Conservation (phyloP, 1,139 yeast genomes). For the Lodderomyces pseudojiufengensis region DNA sequence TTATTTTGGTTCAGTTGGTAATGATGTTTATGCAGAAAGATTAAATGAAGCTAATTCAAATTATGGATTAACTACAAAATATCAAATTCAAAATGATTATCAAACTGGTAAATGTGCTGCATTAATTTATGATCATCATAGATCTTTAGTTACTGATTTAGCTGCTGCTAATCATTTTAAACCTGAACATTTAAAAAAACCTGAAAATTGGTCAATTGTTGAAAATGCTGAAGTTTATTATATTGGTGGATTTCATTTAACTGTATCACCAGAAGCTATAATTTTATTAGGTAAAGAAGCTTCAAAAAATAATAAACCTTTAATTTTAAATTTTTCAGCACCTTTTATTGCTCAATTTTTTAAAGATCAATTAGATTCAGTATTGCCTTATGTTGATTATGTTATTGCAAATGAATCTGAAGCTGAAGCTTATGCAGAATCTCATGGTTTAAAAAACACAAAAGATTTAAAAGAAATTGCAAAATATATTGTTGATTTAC, state of each 20-base stretch:
- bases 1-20: slow-evolving; percentile 95
- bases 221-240: slow-evolving; percentile 79
- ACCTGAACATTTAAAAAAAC: slow-evolving; percentile 78
- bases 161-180: slow-evolving; percentile 98
- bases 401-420: slow-evolving; percentile 96
- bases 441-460: slow-evolving; percentile 57
- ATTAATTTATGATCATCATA: slow-evolving; percentile 77
- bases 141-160: slow-evolving; percentile 92
- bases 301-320: slow-evolving; percentile 77
- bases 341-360: slow-evolving; percentile 96
- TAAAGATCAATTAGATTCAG: slow-evolving; percentile 82
- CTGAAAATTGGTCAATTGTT: slow-evolving; percentile 87
- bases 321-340: slow-evolving; percentile 86
- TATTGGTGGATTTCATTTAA: slow-evolving; percentile 97
- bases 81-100: slow-evolving; percentile 69
- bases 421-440: slow-evolving; percentile 90
- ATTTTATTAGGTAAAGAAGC: slow-evolving; percentile 87
- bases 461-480: slow-evolving; percentile 73
- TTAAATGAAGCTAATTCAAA: slow-evolving; percentile 76
- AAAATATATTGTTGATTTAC: slow-evolving; percentile 70
- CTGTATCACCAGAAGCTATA: slow-evolving; percentile 96
- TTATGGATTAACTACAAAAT: slow-evolving; percentile 85
- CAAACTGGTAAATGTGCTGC: slow-evolving; percentile 99
- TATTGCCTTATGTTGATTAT: slow-evolving; percentile 84
- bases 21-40: slow-evolving; percentile 81